Conservation (phyloP, 192 early-diverging fungal genomes). For the Umbelopsis ramanniana region DNA sequence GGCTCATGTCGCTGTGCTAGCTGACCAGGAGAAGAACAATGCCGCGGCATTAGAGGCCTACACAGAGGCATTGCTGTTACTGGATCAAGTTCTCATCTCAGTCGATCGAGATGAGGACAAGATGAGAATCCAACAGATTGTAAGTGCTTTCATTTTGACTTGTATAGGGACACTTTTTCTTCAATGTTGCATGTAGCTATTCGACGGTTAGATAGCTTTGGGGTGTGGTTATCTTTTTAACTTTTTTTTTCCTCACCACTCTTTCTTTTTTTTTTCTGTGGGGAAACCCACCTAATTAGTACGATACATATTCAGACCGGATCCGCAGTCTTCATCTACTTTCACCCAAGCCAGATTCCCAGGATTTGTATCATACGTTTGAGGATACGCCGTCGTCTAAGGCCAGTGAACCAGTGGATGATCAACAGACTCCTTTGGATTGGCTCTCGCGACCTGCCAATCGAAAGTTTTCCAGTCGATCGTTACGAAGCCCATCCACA, state of each 20-base stretch:
- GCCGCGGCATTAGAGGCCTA: constrained; percentile 17
- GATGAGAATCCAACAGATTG: constrained; percentile 25
- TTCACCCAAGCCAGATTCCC: constrained; percentile 5
- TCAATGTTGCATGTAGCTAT: no score
- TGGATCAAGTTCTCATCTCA: constrained; percentile 23
- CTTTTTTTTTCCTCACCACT: background rate
- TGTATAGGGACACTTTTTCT: no score
- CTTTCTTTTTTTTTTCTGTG: background rate
- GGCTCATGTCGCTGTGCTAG: constrained; percentile 22
- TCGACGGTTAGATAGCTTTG: no score
- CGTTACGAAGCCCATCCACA: background rate
- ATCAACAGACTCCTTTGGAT: background rate
- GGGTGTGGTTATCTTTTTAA: no score
- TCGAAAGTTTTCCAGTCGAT: constrained; percentile 16
- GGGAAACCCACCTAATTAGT: constrained; percentile 5
- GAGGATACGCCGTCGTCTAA: constrained; percentile 1
- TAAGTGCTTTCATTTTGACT: background rate
- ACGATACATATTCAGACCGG: constrained; percentile 38
- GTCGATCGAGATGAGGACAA: constrained; percentile 30
- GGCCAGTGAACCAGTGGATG: background rate
- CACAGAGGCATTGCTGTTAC: constrained; percentile 17
- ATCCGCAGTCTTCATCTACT: constrained; percentile 24
- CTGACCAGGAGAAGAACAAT: constrained; percentile 16
- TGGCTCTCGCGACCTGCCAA: constrained; percentile 15
- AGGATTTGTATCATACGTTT: constrained; percentile 14